phyloP scores from a whole-genome alignment of 805 yeast species.

The Saccharomycopsis sp. region DNA sequence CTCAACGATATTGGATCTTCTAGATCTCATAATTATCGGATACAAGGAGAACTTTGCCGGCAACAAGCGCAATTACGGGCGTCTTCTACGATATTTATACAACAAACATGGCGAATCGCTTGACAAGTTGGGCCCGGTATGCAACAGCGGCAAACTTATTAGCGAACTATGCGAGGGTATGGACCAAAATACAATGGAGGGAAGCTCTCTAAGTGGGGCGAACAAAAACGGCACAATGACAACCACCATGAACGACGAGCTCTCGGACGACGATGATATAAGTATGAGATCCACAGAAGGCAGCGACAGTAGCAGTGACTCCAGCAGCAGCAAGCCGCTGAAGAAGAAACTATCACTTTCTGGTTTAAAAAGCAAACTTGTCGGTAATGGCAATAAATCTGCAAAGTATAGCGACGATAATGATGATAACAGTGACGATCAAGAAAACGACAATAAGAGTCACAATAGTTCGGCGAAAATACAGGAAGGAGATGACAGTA shows the following conservation, averaged over 20 bases:
- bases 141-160: constrained; percentile 12
- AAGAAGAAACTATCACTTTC: neutral
- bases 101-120: neutral
- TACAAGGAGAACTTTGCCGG: constrained; percentile 6
- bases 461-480: constrained; percentile 7
- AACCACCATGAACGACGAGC: neutral
- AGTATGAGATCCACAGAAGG: neutral
- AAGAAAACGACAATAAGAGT: neutral
- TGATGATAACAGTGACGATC: neutral
- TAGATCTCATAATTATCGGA: constrained; percentile 36
- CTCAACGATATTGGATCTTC: constrained; percentile 68
- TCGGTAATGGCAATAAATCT: neutral
- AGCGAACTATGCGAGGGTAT: constrained; percentile 4
- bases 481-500: neutral
- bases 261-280: constrained; percentile 15
- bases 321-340: neutral
- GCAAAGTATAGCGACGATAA: neutral
- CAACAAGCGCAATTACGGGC: constrained; percentile 4
- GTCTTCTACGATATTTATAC: constrained; percentile 5
- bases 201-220: neutral
- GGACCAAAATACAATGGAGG: neutral
- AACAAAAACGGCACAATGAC: neutral
- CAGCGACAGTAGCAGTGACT: neutral
- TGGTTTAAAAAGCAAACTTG: neutral
- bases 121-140: neutral